A percentile compares a stretch with the other conserved stretches of the same genome.
Conservation (phyloP, 805 yeast species). For the Candida sithepensis region DNA sequence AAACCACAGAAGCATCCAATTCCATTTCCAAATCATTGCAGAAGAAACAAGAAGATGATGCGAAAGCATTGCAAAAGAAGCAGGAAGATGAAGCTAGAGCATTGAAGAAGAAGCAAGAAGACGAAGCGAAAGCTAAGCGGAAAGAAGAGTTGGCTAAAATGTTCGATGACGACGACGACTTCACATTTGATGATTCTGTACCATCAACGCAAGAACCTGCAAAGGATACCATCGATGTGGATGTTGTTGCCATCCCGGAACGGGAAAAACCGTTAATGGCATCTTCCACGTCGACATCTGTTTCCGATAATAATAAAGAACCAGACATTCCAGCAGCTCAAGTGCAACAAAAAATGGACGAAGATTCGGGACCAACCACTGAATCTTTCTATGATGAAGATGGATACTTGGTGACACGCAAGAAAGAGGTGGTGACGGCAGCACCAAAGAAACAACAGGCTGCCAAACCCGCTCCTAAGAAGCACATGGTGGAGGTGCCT, state of each 20-base stretch:
- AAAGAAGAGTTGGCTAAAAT: constrained; percentile 19
- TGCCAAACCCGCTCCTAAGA: constrained; percentile 10
- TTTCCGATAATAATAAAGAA: too few species aligned
- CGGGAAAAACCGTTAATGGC: too few species aligned
- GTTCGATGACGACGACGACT: constrained; percentile 21
- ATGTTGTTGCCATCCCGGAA: constrained; percentile 4
- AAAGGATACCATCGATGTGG: constrained; percentile 9
- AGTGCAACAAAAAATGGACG: background rate
- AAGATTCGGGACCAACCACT: constrained; percentile 2
- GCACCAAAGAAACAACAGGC: constrained; percentile 7
- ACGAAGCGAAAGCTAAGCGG: constrained; percentile 4
- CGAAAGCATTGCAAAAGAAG: constrained; percentile 15
- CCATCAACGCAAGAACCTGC: background rate
- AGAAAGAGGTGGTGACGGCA: constrained; percentile 5
- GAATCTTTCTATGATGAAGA: constrained; percentile 29
- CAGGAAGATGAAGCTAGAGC: constrained; percentile 6
- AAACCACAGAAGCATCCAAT: constrained; percentile 7
- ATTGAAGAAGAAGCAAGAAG: constrained; percentile 10
- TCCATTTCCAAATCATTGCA: too few species aligned
- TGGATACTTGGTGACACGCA: constrained; percentile 27
- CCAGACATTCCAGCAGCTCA: background rate
- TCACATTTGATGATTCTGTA: constrained; percentile 4
- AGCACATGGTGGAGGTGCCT: constrained; percentile 8
- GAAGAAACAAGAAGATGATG: too few species aligned
- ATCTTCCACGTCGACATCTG: too few species aligned